These are phyloP conservation scores for Licmophora abbreviata DNA, from an alignment of 108 stramenopile genomes.

Conservation along the genomic window DNA sequence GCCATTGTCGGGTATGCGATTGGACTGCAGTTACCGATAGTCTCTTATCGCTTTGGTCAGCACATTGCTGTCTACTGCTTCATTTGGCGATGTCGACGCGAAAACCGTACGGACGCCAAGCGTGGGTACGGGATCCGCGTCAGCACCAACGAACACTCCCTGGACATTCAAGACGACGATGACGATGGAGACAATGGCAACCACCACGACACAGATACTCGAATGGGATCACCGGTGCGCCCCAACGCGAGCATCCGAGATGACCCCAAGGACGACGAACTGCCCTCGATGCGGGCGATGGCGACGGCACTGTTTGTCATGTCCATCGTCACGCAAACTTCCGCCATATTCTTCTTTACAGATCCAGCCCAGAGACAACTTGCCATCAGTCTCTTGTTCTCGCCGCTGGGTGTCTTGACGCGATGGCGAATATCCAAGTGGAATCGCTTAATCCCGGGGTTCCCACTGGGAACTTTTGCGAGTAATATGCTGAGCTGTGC, in stretches of 20 bases:
- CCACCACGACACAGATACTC: not conserved
- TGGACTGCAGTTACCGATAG: slow-evolving; percentile 66
- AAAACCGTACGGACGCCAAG: slow-evolving; percentile 43
- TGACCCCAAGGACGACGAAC: slow-evolving; percentile 11
- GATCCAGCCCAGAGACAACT: slow-evolving; percentile 46
- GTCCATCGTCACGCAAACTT: slow-evolving; percentile 36
- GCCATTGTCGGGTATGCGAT: slow-evolving; percentile 61
- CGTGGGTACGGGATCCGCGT: slow-evolving; percentile 68
- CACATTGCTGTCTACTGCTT: slow-evolving; percentile 73
- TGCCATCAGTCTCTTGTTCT: slow-evolving; percentile 64
- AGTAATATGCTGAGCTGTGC: slow-evolving; percentile 74
- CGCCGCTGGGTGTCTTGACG: slow-evolving; percentile 66
- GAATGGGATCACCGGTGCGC: not conserved
- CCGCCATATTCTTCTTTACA: slow-evolving; percentile 49
- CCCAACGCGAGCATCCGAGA: not conserved
- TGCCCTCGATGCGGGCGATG: slow-evolving; percentile 57
- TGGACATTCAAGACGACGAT: slow-evolving; percentile 3
- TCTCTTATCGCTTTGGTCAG: slow-evolving; percentile 76
- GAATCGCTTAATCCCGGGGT: slow-evolving; percentile 59
- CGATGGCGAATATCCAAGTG: slow-evolving; percentile 61
- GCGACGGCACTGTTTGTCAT: slow-evolving; percentile 61
- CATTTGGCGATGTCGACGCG: slow-evolving; percentile 66
- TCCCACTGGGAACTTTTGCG: slow-evolving; percentile 75
- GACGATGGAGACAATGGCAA: not conserved
- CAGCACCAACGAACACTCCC: slow-evolving; percentile 24